These are phyloP conservation scores for Penstemon eatonii DNA, from an alignment of 257 asterid genomes.

Conservation along the genomic window DNA sequence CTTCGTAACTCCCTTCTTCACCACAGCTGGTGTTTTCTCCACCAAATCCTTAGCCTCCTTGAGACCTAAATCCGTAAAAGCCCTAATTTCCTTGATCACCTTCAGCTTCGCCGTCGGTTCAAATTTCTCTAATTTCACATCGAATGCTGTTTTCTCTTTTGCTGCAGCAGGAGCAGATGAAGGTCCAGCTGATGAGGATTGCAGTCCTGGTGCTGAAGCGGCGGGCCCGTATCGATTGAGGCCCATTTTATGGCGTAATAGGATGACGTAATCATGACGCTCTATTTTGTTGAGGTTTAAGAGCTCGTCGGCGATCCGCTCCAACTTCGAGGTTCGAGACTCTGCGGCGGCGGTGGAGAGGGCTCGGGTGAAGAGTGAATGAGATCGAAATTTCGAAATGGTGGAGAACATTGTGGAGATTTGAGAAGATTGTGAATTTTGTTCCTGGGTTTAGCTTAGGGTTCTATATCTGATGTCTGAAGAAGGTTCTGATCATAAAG, in stretches of 20 bases:
- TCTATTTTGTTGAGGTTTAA: conserved; percentile 68
- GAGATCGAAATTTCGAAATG: conserved; percentile 41
- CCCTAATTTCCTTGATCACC: conserved; percentile 60
- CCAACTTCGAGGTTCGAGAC: conserved; percentile 58
- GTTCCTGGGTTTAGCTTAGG: background rate
- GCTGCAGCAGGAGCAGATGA: conserved; percentile 27
- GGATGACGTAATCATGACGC: conserved; percentile 67
- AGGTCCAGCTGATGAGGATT: conserved; percentile 33
- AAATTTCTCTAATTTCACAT: conserved; percentile 48
- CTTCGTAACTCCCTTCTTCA: conserved; percentile 45
- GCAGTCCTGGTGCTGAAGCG: conserved; percentile 41
- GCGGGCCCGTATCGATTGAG: conserved; percentile 63
- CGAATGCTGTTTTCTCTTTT: conserved; percentile 40
- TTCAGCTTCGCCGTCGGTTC: conserved; percentile 51
- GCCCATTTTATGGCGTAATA: conserved; percentile 70
- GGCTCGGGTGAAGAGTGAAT: conserved; percentile 34
- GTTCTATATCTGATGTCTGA: too few relatives aligned
- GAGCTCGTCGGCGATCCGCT: conserved; percentile 76
- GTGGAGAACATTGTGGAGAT: conserved; percentile 58
- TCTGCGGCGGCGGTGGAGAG: conserved; percentile 51
- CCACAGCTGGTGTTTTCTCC: conserved; percentile 49
- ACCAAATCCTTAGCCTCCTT: conserved; percentile 61
- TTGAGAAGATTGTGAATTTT: background rate
- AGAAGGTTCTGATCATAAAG: too few relatives aligned
- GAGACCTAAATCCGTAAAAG: conserved; percentile 50